Percentiles rank a stretch among this genome's conserved stretches.
phyloP scores from a whole-genome alignment of 106 monocot genomes.

The Acanthochlamys bracteata region DNA sequence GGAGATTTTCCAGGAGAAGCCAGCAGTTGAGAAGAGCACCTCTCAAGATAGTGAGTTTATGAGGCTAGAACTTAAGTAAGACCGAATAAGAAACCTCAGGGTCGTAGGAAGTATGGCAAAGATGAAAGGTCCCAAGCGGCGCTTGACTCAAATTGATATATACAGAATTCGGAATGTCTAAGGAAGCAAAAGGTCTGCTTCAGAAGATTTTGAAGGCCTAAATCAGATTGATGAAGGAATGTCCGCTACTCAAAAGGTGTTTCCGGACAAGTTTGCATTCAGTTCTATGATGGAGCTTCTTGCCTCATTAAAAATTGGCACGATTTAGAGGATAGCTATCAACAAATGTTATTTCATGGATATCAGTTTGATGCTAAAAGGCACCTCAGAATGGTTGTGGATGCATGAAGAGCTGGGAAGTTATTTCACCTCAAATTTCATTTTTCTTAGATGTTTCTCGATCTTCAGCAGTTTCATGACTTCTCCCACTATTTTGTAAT shows the following conservation, averaged over 20 bases:
- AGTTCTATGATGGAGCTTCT: conserved; percentile 87
- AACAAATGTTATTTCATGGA: conserved; percentile 66
- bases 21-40: not conserved
- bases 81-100: conserved; percentile 1
- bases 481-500: not conserved
- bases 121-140: conserved; percentile 3
- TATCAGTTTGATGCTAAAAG: conserved; percentile 64
- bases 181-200: conserved; percentile 67
- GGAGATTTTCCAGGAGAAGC: not conserved
- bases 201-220: conserved; percentile 45
- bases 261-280: conserved; percentile 89
- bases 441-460: not conserved
- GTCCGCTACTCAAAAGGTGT: conserved; percentile 28
- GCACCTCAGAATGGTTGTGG: conserved; percentile 67
- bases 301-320: conserved; percentile 49
- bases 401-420: conserved; percentile 90
- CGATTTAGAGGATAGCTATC: conserved; percentile 58
- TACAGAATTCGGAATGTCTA: conserved; percentile 47
- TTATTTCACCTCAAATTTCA: conserved; percentile 21
- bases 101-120: conserved; percentile 8
- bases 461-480: not conserved
- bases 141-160: conserved; percentile 30
- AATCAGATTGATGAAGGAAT: conserved; percentile 28
- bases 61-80: not conserved
- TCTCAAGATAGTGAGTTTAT: not conserved